These are phyloP conservation scores for Taxillus chinensis DNA, from an alignment of 164 flowering plant genomes.

Conservation along the genomic window DNA sequence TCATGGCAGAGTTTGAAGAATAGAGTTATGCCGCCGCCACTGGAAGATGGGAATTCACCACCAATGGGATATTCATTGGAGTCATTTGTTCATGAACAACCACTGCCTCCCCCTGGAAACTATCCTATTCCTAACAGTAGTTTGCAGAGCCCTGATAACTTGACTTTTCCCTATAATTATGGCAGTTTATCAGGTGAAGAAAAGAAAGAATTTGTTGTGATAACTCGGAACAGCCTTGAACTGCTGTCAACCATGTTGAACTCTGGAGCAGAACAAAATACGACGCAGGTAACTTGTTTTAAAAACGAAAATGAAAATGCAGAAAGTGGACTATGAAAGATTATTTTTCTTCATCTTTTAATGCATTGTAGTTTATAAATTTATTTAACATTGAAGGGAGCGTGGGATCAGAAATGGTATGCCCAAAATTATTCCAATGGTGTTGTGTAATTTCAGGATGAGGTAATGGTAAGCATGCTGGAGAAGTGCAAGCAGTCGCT, in stretches of 20 bases:
- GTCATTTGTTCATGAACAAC: conserved; percentile 32
- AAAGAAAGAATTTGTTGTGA: conserved; percentile 52
- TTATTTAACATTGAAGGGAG: no score
- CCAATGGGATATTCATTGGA: conserved; percentile 30
- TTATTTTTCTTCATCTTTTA: no score
- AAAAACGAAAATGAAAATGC: not conserved
- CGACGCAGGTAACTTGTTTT: conserved; percentile 36
- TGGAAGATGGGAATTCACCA: conserved; percentile 19
- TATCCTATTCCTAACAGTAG: conserved; percentile 42
- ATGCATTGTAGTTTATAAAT: no score
- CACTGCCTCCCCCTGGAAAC: conserved; percentile 37
- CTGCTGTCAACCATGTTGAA: conserved; percentile 60
- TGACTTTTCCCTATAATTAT: conserved; percentile 15
- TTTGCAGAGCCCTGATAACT: conserved; percentile 16
- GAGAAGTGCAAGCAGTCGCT: conserved; percentile 72
- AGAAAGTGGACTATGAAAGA: no score
- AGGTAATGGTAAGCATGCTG: conserved; percentile 54
- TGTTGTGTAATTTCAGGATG: conserved; percentile 46
- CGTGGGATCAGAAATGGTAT: no score
- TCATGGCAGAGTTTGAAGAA: conserved; percentile 44
- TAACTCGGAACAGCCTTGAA: conserved; percentile 66
- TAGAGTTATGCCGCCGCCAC: conserved; percentile 21
- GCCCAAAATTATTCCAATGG: not conserved
- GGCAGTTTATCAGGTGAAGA: conserved; percentile 41
- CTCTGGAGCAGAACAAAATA: conserved; percentile 33